Evolutionary conservation across 1,284 basidiomycete species (phyloP).

Genomic region (Phellopilus nigrolimitatus): DNA sequence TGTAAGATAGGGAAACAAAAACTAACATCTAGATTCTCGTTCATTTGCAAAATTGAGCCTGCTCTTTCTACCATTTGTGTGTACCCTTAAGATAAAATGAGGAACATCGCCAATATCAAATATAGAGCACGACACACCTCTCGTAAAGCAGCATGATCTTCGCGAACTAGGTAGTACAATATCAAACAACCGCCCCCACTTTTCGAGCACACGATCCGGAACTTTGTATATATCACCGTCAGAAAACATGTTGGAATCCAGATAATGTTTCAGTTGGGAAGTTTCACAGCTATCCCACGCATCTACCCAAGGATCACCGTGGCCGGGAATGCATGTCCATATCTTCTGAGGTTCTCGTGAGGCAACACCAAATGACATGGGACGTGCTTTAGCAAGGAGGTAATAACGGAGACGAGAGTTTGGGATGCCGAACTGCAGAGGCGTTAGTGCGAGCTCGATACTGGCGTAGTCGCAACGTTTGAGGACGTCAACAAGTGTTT

Average conservation of each 20-base stretch:
- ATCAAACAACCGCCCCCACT: slow-evolving; percentile 75
- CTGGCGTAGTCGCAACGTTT: slow-evolving; percentile 49
- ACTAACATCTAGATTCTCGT: slow-evolving; percentile 57
- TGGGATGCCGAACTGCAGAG: slow-evolving; percentile 71
- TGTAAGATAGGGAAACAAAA: neutral
- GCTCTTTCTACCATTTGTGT: slow-evolving; percentile 69
- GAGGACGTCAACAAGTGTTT: slow-evolving; percentile 46
- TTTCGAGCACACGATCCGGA: slow-evolving; percentile 57
- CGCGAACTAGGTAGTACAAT: slow-evolving; percentile 61
- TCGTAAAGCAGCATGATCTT: slow-evolving; percentile 71
- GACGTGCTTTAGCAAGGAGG: slow-evolving; percentile 54
- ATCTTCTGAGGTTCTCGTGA: slow-evolving; percentile 27
- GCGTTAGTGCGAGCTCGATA: slow-evolving; percentile 62
- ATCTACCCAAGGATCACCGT: slow-evolving; percentile 39
- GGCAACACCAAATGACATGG: slow-evolving; percentile 32
- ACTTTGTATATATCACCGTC: slow-evolving; percentile 33
- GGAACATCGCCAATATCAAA: neutral
- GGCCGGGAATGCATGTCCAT: slow-evolving; percentile 51
- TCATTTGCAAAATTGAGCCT: slow-evolving; percentile 70
- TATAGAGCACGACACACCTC: slow-evolving; percentile 46
- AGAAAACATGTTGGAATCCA: slow-evolving; percentile 32
- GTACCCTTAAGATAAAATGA: slow-evolving; percentile 45
- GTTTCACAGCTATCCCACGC: slow-evolving; percentile 27
- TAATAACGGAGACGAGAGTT: slow-evolving; percentile 78
- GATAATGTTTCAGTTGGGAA: slow-evolving; percentile 39